Conservation (phyloP, 768 basidiomycete species). For the Pleurotus pulmonarius region DNA sequence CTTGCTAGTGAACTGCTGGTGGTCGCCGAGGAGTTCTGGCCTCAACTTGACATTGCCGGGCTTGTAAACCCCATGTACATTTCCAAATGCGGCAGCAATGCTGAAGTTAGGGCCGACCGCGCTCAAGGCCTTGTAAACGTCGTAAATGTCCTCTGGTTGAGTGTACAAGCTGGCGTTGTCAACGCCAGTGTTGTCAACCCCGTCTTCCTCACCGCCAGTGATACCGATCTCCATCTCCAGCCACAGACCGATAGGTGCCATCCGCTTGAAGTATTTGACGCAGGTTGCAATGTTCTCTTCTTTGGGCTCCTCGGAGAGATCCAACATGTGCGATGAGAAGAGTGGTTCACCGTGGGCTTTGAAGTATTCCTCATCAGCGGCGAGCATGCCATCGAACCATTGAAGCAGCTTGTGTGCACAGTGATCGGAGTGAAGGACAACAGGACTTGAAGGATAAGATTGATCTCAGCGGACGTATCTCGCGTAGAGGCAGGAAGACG, state of each 20-base stretch:
- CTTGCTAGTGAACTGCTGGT: conserved; percentile 72
- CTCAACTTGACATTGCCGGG: conserved; percentile 94
- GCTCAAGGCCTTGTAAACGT: conserved; percentile 82
- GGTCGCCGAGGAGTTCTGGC: conserved; percentile 88
- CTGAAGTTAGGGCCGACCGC: conserved; percentile 90
- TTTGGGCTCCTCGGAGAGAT: conserved; percentile 89
- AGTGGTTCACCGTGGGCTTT: conserved; percentile 83
- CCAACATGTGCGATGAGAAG: conserved; percentile 98
- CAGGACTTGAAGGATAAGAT: conserved; percentile 56
- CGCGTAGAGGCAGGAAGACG: conserved; percentile 25
- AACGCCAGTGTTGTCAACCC: conserved; percentile 95
- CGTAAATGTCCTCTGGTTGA: conserved; percentile 93
- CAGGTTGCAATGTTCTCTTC: conserved; percentile 95
- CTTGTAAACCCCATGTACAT: conserved; percentile 99
- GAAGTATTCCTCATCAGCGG: conserved; percentile 91
- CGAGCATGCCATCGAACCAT: conserved; percentile 99
- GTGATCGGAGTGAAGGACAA: conserved; percentile 97
- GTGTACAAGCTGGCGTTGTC: conserved; percentile 96
- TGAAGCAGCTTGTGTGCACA: conserved; percentile 97
- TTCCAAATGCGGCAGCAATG: conserved; percentile 97
- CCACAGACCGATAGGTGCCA: conserved; percentile 90
- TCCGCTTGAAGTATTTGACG: conserved; percentile 91
- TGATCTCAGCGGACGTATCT: neutral
- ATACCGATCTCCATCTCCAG: conserved; percentile 99
- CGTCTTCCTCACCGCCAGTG: conserved; percentile 99